Base-by-base conservation (phyloP, 106 monocot species). In the Vanilla planifolia region DNA sequence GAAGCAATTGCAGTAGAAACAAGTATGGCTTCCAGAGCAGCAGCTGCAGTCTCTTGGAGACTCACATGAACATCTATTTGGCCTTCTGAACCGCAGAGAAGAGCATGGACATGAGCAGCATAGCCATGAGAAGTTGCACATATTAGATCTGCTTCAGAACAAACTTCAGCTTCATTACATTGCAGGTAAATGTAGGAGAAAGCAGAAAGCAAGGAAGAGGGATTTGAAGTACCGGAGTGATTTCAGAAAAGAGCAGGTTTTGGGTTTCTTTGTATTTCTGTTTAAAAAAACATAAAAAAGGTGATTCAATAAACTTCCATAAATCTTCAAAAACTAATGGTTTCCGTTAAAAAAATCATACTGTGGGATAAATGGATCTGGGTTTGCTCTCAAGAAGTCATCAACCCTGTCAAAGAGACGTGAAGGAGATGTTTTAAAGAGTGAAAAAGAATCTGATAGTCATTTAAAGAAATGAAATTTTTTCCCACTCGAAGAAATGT, bases 51-150 rank as follows among this genome's bases (percentile, higher is more conserved):
- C 1, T 16, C 32, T 16, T 30, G 10, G n/a, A n/a, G 1, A 4
- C 28, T 53, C 24, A 14, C 19, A 11, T 16, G 6, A 4, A 16
- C 53, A 53, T 32, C 14, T 30, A 29, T 5, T n/a, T 6, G 4
- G 27, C 15, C 32, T 53, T n/a, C 15, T 53, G 28, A n/a, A 15
- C 28, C 16, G 53, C 30, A 30, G 30, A 53, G n/a, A n/a, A n/a
- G 53, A 32, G 53, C 53, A 29, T 10, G 53, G 53, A 22, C 14
- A 53, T 14, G 53, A n/a, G 53, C 27, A 53, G 53, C 53, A 53
- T 6, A 51, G 51, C 51, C 51, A 51, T 51, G 51, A 51, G 9
- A 51, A 51, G 26, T 15, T 51, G 51, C 27, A 51, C 7, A 53
- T 27, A 14, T 30, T 53, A 29, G 28, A 30, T 30, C 53, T 53